Conservation (phyloP, 2,329 filamentous ascomycete genomes). For the Chalaropsis thielavioides region DNA sequence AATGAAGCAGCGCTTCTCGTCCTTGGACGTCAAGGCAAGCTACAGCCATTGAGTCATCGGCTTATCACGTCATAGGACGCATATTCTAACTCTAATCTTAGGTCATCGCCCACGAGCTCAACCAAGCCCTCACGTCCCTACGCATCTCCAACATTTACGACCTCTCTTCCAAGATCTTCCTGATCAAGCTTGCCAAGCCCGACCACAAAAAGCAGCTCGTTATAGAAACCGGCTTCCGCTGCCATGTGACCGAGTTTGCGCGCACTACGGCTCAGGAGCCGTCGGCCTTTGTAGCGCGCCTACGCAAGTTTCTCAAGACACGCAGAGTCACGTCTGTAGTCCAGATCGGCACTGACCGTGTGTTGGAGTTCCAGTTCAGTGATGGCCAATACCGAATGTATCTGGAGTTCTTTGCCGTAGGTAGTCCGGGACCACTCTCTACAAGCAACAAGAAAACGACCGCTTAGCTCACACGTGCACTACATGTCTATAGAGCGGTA, state of each 20-base stretch:
- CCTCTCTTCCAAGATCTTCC: constrained; percentile 84
- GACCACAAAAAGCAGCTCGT: constrained; percentile 79
- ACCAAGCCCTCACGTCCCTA: constrained; percentile 56
- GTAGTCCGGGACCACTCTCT: constrained; percentile 14
- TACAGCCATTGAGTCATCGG: neutral
- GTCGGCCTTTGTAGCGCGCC: constrained; percentile 67
- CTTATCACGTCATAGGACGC: no score
- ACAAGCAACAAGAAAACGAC: no score
- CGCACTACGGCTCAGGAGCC: constrained; percentile 74
- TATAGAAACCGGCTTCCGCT: constrained; percentile 89
- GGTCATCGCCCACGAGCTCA: constrained; percentile 91
- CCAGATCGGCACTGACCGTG: constrained; percentile 84
- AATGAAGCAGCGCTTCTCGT: constrained; percentile 72
- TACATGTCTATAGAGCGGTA: constrained; percentile 45
- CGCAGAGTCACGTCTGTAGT: constrained; percentile 64
- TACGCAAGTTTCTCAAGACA: constrained; percentile 82
- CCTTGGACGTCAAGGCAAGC: constrained; percentile 56
- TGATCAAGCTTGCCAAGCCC: constrained; percentile 88
- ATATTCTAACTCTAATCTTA: constrained; percentile 26
- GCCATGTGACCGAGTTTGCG: constrained; percentile 81
- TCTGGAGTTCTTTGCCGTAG: constrained; percentile 78
- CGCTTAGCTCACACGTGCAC: no score
- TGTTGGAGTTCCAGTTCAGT: constrained; percentile 84
- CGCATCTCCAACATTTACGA: constrained; percentile 92
- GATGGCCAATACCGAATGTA: constrained; percentile 80